Conservation (phyloP, 2,329 filamentous ascomycete species). For the Scytalidium lignicola region DNA sequence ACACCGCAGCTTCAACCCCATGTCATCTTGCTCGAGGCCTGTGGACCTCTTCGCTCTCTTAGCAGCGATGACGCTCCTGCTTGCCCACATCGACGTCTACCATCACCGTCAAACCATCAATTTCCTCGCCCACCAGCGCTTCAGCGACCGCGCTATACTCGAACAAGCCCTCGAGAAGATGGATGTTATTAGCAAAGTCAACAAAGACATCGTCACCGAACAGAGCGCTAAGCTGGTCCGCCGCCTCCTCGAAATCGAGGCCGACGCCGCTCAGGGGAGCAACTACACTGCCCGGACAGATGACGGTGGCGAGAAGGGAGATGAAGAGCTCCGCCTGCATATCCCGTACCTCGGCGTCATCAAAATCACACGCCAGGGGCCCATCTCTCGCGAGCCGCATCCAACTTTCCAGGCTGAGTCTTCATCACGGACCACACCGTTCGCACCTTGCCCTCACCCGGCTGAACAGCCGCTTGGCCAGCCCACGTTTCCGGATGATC, state of each 20-base stretch:
- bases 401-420: no score
- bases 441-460: no score
- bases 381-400: neutral
- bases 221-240: slow-evolving; percentile 25
- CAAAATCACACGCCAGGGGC: slow-evolving; percentile 20
- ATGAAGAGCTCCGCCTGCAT: slow-evolving; percentile 1
- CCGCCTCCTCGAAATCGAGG: slow-evolving; percentile 28
- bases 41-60: slow-evolving; percentile 33
- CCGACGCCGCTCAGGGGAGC: slow-evolving; percentile 19
- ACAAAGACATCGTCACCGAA: slow-evolving; percentile 22
- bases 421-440: no score
- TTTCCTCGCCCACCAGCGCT: slow-evolving; percentile 31
- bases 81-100: slow-evolving; percentile 31
- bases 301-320: neutral
- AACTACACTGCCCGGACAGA: slow-evolving; percentile 4
- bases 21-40: slow-evolving; percentile 27
- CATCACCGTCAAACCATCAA: slow-evolving; percentile 18
- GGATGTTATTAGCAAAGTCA: slow-evolving; percentile 19
- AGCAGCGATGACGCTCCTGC: slow-evolving; percentile 30
- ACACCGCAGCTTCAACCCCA: slow-evolving; percentile 26
- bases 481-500: no score
- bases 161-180: slow-evolving; percentile 32
- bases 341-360: slow-evolving; percentile 27
- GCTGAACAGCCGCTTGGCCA: no score
- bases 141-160: slow-evolving; percentile 33